Evolutionary conservation across 2,329 filamentous ascomycete genomes (phyloP).

Genomic region (Ceratocystiopsis sp.): DNA sequence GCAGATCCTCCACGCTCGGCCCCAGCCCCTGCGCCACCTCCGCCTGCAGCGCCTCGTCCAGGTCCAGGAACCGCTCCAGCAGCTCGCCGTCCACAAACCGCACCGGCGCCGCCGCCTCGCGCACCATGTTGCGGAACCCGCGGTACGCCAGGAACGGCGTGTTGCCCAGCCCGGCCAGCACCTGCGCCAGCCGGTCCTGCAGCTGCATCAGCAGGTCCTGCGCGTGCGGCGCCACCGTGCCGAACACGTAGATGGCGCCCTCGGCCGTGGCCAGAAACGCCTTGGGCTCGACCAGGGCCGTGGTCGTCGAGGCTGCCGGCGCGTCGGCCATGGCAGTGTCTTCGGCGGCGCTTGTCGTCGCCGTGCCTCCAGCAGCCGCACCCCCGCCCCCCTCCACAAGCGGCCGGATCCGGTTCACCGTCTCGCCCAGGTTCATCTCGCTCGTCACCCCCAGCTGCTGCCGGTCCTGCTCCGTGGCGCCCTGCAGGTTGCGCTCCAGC

Average conservation of each 20-base stretch:
- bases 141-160: constrained; percentile 66
- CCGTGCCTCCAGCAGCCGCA: too few relatives aligned
- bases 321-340: too few relatives aligned
- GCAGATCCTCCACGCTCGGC: constrained; percentile 44
- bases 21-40: constrained; percentile 37
- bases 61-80: constrained; percentile 67
- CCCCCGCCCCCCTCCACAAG: constrained; percentile 43
- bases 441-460: constrained; percentile 54
- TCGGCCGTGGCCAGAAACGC: constrained; percentile 88
- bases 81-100: constrained; percentile 88
- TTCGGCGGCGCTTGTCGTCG: too few relatives aligned
- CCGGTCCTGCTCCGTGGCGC: constrained; percentile 58
- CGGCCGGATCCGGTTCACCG: constrained; percentile 74
- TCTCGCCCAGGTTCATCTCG: constrained; percentile 77
- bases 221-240: constrained; percentile 52
- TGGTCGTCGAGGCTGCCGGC: too few relatives aligned
- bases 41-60: constrained; percentile 40
- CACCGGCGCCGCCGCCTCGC: constrained; percentile 57
- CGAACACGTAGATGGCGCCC: constrained; percentile 81
- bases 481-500: constrained; percentile 53
- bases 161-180: constrained; percentile 51
- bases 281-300: constrained; percentile 47
- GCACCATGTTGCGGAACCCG: constrained; percentile 59
- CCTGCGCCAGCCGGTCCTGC: constrained; percentile 51
- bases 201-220: constrained; percentile 72